phyloP scores from a whole-genome alignment of 2,329 filamentous ascomycete genomes.

The Pseudofabraea citricarpa region DNA sequence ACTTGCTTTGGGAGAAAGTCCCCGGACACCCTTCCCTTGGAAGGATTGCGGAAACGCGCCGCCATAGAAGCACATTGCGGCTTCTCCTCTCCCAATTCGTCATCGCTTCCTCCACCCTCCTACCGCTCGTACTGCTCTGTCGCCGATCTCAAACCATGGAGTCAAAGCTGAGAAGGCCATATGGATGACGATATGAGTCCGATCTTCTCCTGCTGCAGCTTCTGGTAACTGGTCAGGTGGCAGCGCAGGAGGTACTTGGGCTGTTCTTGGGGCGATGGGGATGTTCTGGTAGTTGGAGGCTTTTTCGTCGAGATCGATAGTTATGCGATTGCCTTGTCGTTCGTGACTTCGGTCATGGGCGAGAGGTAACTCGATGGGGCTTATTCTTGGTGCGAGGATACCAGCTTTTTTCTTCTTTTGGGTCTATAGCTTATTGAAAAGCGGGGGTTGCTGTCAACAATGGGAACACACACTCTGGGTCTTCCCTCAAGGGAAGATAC shows the following conservation, averaged over 20 bases:
- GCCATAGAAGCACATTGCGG: constrained; percentile 98
- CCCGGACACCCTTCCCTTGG: constrained; percentile 75
- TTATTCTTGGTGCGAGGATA: constrained; percentile 99
- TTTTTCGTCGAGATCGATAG: constrained; percentile 93
- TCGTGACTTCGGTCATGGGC: constrained; percentile 24
- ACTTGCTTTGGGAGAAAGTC: constrained; percentile 99
- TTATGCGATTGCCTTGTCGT: constrained; percentile 86
- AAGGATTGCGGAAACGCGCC: constrained; percentile 90
- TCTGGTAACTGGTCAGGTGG: constrained; percentile 20
- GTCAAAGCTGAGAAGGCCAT: constrained; percentile 36
- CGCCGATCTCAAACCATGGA: constrained; percentile 23
- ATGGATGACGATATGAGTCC: constrained; percentile 92
- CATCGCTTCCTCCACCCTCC: constrained; percentile 35
- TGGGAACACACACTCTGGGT: constrained; percentile 20
- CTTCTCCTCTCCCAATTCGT: constrained; percentile 63
- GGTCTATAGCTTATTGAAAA: constrained; percentile 52
- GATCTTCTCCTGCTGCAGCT: constrained; percentile 38
- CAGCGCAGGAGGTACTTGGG: constrained; percentile 33
- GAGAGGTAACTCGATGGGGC: constrained; percentile 98
- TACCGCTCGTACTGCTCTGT: constrained; percentile 28
- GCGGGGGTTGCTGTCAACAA: constrained; percentile 30
- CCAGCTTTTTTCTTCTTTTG: constrained; percentile 37
- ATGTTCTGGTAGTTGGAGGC: constrained; percentile 50
- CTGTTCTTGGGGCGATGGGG: constrained; percentile 33
- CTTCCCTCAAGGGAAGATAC: constrained; percentile 29